These are phyloP conservation scores for Isabelozyma gotoi DNA, from an alignment of 805 yeast species.

Conservation along the genomic window DNA sequence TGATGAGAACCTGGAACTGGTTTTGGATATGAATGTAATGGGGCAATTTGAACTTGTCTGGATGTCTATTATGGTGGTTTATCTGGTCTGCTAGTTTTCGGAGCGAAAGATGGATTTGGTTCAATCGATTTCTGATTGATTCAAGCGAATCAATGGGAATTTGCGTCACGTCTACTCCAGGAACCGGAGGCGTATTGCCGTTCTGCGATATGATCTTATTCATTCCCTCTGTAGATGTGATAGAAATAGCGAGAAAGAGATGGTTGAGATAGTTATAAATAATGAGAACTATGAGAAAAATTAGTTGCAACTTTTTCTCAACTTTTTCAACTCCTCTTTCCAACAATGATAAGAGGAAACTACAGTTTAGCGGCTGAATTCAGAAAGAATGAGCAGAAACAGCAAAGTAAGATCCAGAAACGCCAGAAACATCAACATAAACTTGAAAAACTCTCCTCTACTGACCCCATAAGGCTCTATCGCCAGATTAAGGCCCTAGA, in stretches of 20 bases:
- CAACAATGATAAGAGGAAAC: slow-evolving; percentile 24
- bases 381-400: slow-evolving; percentile 33
- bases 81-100: slow-evolving; percentile 37
- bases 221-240: neutral
- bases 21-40: slow-evolving; percentile 70
- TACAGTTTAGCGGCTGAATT: slow-evolving; percentile 39
- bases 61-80: slow-evolving; percentile 34
- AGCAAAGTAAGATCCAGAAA: slow-evolving; percentile 33
- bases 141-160: slow-evolving; percentile 40
- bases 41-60: slow-evolving; percentile 36
- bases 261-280: neutral
- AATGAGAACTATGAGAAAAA: too few species aligned
- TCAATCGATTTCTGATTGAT: slow-evolving; percentile 38
- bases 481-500: slow-evolving; percentile 32
- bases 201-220: neutral
- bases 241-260: neutral
- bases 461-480: slow-evolving; percentile 35
- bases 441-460: slow-evolving; percentile 21
- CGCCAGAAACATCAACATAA: slow-evolving; percentile 33
- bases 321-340: neutral
- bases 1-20: slow-evolving; percentile 78
- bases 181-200: slow-evolving; percentile 35
- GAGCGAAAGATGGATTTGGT: slow-evolving; percentile 42
- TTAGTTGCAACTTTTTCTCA: neutral
- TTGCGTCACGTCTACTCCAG: slow-evolving; percentile 23